phyloP scores from a whole-genome alignment of 768 basidiomycete species.

The Tulasnella sp. region DNA sequence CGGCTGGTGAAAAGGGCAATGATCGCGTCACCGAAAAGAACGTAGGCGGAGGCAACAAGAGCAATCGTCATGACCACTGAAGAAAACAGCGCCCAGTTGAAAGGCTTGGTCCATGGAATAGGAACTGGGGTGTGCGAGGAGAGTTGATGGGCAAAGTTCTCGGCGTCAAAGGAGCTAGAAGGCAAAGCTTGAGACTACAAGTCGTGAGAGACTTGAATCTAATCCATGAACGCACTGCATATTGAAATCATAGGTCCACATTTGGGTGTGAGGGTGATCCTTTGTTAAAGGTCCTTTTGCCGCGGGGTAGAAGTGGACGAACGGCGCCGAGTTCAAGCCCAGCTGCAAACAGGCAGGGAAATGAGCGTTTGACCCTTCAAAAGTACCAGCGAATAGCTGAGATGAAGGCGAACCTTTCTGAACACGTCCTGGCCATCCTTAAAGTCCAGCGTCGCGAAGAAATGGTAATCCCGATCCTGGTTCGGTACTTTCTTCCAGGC shows the following conservation, averaged over 20 bases:
- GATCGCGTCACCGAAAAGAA: slow-evolving; percentile 47
- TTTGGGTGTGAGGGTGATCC: slow-evolving; percentile 46
- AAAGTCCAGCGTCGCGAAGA: slow-evolving; percentile 92
- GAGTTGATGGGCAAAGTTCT: slow-evolving; percentile 69
- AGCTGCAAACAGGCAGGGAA: slow-evolving; percentile 50
- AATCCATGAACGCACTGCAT: slow-evolving; percentile 48
- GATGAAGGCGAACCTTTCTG: slow-evolving; percentile 58
- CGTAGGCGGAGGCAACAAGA: slow-evolving; percentile 50
- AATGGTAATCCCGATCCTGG: slow-evolving; percentile 70
- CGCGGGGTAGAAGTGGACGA: slow-evolving; percentile 72
- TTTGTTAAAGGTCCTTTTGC: slow-evolving; percentile 60
- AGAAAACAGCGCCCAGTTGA: slow-evolving; percentile 61
- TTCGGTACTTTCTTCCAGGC: slow-evolving; percentile 69
- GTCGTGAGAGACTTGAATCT: not conserved
- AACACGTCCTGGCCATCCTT: slow-evolving; percentile 71
- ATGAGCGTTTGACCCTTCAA: not conserved
- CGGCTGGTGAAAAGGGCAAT: slow-evolving; percentile 62
- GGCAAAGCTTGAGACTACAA: not conserved
- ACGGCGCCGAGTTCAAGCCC: slow-evolving; percentile 76
- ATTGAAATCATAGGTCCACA: slow-evolving; percentile 71
- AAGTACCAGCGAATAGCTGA: not conserved
- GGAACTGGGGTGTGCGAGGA: slow-evolving; percentile 69
- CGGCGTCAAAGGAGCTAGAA: slow-evolving; percentile 76
- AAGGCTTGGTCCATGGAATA: slow-evolving; percentile 76
- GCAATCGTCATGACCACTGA: slow-evolving; percentile 49